Evolutionary conservation across 495 filamentous ascomycete genomes (phyloP), one percentile per base, ranked within the genome.

Genomic region (Penicillium bovifimosum): DNA sequence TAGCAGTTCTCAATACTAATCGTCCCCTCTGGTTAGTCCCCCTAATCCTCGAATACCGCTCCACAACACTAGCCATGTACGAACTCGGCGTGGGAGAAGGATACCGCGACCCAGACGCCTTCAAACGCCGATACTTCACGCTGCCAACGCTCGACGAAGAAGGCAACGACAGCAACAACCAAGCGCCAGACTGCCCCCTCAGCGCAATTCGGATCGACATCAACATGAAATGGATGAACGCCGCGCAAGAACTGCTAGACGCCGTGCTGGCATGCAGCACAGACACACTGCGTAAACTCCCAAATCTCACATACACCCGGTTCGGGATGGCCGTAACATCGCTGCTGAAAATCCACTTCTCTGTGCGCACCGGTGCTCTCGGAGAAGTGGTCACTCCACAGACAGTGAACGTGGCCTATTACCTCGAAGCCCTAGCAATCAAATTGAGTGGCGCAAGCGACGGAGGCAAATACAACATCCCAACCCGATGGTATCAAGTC

Each of bases 1-100:
- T 14, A 20, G 13, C 14, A 67, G 62, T 55, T 6, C 45, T 61
- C 34, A 45, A 70, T 35, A 50, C 50, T 24, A 58, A 74, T 18
- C 62, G 64, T 53, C 72, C 63, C 44, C 59, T 38, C 62, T 69
- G 29, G 64, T 4, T 26, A 75, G 75, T 70, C 5, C 59, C 70
- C 41, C 58, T 79, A 54, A 67, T 63, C 31, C 64, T 80, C 43
- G 72, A 75, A 61, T 80, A 76, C 41, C 68, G 76, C 47, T 68
- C 70, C 44, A 65, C 68, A 20, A 61, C 70, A 26, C 66, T 81
- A 8, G 71, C 70, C 26, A 66, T 80, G 49, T 78, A 80, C 52
- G 77, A 81, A 56, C 46, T 79, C 7, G 76, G 72, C 32, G 62
- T 79, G 29, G 73, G 76, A 35, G 72, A 76, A 51, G 76, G 77